Conservation (phyloP, 2,329 filamentous ascomycete species). For the Diplocarpon rosae region DNA sequence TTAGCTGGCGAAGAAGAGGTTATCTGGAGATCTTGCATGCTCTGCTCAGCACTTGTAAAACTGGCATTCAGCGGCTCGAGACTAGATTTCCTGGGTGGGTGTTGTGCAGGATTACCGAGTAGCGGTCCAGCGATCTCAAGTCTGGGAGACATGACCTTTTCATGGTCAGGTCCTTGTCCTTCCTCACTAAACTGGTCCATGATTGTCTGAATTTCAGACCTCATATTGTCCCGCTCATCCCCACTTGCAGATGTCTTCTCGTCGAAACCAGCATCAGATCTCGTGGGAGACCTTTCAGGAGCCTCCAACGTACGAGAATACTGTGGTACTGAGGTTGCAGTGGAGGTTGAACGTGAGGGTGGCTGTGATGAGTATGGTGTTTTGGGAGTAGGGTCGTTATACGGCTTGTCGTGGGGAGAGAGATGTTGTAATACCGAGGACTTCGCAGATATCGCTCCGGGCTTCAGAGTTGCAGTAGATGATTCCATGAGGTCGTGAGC, state of each 20-base stretch:
- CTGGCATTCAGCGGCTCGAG: conserved; percentile 52
- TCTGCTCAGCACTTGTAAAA: conserved; percentile 16
- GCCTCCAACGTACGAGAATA: conserved; percentile 29
- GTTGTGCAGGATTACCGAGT: conserved; percentile 52
- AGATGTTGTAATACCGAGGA: conserved; percentile 6
- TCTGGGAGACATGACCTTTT: conserved; percentile 87
- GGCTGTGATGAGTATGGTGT: conserved; percentile 32
- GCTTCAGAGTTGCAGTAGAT: conserved; percentile 27
- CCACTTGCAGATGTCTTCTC: conserved; percentile 47
- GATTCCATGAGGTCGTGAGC: conserved; percentile 24
- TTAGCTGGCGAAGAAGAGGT: conserved; percentile 12
- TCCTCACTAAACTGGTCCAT: conserved; percentile 90
- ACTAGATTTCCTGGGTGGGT: conserved; percentile 78
- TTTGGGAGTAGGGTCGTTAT: conserved; percentile 38
- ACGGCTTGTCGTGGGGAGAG: conserved; percentile 27
- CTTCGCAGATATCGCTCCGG: conserved; percentile 11
- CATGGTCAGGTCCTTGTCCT: conserved; percentile 56
- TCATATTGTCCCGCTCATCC: conserved; percentile 57
- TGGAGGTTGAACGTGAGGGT: conserved; percentile 29
- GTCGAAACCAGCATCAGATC: conserved; percentile 45
- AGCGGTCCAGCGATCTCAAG: conserved; percentile 74
- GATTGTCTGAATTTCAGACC: conserved; percentile 87
- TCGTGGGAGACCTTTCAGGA: conserved; percentile 38
- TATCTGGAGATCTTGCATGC: conserved; percentile 23
- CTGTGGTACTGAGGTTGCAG: conserved; percentile 25